Evolutionary conservation across 2,329 filamentous ascomycete genomes (phyloP), one percentile per base, ranked within the genome.

Genomic region (Cladosporium sp.): DNA sequence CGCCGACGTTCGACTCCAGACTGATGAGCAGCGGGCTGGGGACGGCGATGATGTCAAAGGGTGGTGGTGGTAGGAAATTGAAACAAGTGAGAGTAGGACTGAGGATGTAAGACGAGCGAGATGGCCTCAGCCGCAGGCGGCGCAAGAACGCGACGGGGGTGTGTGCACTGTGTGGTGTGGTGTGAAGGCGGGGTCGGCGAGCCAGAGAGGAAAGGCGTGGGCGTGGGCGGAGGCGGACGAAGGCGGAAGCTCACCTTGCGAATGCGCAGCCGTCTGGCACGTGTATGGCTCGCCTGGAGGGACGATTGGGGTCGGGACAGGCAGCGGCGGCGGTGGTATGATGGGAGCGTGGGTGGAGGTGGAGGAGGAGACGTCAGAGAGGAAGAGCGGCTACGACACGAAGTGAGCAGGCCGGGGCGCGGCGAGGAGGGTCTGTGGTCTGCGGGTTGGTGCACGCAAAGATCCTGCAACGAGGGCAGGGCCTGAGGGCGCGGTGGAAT

Each of bases 71-170:
- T 28, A 7, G 22, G 22, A 28, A 28, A 28, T 2, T 1, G 22
- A 28, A 28, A 28, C 22, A 28, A 28, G 22, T 4, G 22, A 28
- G 7, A 28, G 22, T 28, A 1, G 2, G 22, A 28, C 1, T 7
- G 4, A 28, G 22, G 22, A 7, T 28, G 40, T 18, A 42, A 42
- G 40, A 10, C 40, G 40, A 18, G 34, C 10, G 34, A 35, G 38
- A 31, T 34, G 18, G 38, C 22, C 48, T 50, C 48, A 43, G 48
- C 48, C 48, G 10, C 48, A 50, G 48, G 38, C 38, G 38, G 38
- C 28, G 43, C 9, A 38, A 42, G 38, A 22, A n/a, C 9, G 42
- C 19, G n/a, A 38, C n/a, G 46, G 14, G 46, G 35, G 48, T 28
- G 22, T 28, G 22, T 28, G 22, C 22, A 28, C 5, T 28, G 22